phyloP scores from a whole-genome alignment of 495 filamentous ascomycete genomes.

The Trichocladium uniseriatum region DNA sequence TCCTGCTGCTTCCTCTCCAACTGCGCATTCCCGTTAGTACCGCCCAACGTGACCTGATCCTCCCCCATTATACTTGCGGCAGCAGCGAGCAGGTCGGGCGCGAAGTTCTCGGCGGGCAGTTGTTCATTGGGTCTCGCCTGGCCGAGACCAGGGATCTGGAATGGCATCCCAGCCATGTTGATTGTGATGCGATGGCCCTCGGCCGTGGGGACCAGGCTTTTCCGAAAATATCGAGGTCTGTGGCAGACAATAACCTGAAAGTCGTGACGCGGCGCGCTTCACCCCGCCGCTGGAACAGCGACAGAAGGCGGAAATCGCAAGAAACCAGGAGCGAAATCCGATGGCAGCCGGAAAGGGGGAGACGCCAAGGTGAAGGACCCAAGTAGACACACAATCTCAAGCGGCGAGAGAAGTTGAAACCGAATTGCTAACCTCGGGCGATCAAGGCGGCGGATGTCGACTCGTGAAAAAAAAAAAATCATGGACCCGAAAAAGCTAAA shows the following conservation, averaged over 20 bases:
- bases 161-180: slow-evolving; percentile 35
- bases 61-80: slow-evolving; percentile 10
- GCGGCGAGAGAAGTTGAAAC: too few species aligned
- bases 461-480: slow-evolving; percentile 23
- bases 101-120: slow-evolving; percentile 16
- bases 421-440: too few species aligned
- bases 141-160: slow-evolving; percentile 36
- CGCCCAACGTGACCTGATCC: not conserved
- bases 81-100: slow-evolving; percentile 15
- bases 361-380: too few species aligned
- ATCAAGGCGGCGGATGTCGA: not conserved
- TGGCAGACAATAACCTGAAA: too few species aligned
- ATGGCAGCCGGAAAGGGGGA: too few species aligned
- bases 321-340: not conserved
- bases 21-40: slow-evolving; percentile 4
- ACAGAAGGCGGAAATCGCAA: not conserved
- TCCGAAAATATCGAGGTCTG: too few species aligned
- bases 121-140: slow-evolving; percentile 22
- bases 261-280: too few species aligned
- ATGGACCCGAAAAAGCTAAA: slow-evolving; percentile 26
- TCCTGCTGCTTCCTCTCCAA: slow-evolving; percentile 3
- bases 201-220: not conserved
- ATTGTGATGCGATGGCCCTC: not conserved
- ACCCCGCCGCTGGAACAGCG: not conserved
- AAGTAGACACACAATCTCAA: too few species aligned